Evolutionary conservation across 2,329 filamentous ascomycete species (phyloP), one percentile per base, ranked within the genome.

Genomic region (Pseudocercospora cruenta): DNA sequence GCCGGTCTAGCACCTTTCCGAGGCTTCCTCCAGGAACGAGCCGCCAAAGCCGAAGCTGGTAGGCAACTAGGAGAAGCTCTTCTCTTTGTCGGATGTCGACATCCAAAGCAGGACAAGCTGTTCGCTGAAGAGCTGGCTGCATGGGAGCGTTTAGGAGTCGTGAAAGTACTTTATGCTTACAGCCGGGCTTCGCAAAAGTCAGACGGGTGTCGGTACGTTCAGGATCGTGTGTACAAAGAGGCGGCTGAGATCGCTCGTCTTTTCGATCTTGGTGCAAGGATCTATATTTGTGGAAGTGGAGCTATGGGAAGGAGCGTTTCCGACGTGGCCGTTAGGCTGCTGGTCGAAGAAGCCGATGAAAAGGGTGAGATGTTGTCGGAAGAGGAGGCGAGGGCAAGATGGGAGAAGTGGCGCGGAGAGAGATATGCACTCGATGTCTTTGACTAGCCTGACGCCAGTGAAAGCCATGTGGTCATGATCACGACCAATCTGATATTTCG

Each of bases 61-160:
- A 78, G 75, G 28, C 78, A 75, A 26, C 78, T 91, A 0, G 88
- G 86, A 0, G 85, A 84, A 0, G 87, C 88, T 0, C 68, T 91
- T n/a, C 81, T 91, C 1, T 90, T 90, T 80, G 84, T 87, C 70
- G 90, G 89, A 4, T 91, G 88, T 74, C 85, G 86, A 14, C 74
- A 80, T 4, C 83, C 84, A 0, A 81, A 80, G 0, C 75, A 79
- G 12, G 89, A 91, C 69, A 82, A 87, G 47, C 73, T 91, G 0
- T 91, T 91, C 77, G 78, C 82, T 0, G 83, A 85, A 0, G 85
- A 88, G 68, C 77, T 91, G 3, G 82, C 83, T 14, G 75, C 73
- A 6, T 93, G 90, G 90, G 83, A 88, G 72, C 68, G 74, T 0
- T 73, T 82, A 0, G 90, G 90, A 2, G 88, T 84, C 0, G 88